Conservation (phyloP, 805 yeast genomes). For the Myxozyma vanderwaltii region DNA sequence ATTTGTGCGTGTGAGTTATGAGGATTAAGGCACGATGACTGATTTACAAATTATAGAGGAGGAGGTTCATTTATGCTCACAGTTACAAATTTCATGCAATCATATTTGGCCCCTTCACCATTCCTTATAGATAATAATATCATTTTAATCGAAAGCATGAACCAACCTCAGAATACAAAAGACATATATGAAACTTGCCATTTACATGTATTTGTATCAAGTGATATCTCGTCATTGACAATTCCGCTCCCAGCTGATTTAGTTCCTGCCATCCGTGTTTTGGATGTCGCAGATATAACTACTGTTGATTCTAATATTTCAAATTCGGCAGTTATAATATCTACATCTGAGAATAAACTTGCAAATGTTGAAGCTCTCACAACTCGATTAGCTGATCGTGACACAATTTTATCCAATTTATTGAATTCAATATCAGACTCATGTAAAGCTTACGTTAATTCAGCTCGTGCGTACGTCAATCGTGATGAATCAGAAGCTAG, state of each 20-base stretch:
- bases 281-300: conserved; percentile 6
- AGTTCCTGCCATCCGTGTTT: conserved; percentile 25
- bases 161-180: conserved; percentile 9
- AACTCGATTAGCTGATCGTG: conserved; percentile 17
- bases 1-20: no score
- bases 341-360: conserved; percentile 14
- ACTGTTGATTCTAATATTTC: neutral
- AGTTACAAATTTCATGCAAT: conserved; percentile 23
- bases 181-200: conserved; percentile 32
- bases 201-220: conserved; percentile 17
- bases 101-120: conserved; percentile 22
- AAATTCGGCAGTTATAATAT: conserved; percentile 14
- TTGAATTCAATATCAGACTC: conserved; percentile 37
- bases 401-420: conserved; percentile 8
- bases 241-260: conserved; percentile 17
- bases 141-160: conserved; percentile 18
- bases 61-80: conserved; percentile 6
- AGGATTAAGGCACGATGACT: no score
- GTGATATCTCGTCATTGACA: conserved; percentile 13
- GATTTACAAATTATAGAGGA: conserved; percentile 2
- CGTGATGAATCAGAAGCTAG: neutral
- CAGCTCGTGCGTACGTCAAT: conserved; percentile 14
- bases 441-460: conserved; percentile 38
- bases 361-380: conserved; percentile 5
- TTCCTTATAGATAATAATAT: conserved; percentile 20